Percentiles rank a stretch among this genome's conserved stretches.
Conservation (phyloP, 1,284 basidiomycete genomes). For the Rhodotorula sp. region DNA sequence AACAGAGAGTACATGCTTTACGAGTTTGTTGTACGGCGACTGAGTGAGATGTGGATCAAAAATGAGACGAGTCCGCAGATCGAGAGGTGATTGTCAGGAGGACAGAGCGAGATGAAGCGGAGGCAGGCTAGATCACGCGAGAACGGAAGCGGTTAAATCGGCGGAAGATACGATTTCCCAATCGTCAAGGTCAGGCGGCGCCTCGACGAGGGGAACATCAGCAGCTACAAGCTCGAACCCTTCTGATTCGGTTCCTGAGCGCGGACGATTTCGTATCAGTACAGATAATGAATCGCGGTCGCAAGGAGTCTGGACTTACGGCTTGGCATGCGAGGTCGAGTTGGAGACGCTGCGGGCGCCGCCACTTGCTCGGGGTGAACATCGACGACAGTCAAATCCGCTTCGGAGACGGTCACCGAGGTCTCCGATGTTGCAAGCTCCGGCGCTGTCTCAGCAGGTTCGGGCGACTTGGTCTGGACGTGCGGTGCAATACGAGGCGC, state of each 20-base stretch:
- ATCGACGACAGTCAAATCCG: background rate
- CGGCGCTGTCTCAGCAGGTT: no score
- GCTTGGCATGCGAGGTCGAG: background rate
- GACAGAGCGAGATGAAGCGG: background rate
- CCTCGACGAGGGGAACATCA: background rate
- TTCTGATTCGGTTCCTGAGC: background rate
- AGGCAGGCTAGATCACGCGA: background rate
- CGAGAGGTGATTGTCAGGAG: no score
- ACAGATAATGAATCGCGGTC: rapidly evolving
- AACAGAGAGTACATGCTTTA: no score
- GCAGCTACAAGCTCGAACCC: slow-evolving; percentile 4
- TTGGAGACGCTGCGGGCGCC: background rate
- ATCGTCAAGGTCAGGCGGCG: background rate
- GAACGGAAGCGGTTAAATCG: background rate
- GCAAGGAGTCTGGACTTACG: background rate
- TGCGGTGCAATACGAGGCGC: background rate
- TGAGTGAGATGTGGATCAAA: no score
- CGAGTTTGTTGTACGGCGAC: no score
- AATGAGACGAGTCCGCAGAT: no score
- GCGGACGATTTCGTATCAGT: background rate
- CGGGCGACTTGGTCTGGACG: no score
- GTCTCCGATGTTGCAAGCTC: no score
- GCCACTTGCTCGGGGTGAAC: background rate
- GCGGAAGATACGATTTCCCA: background rate
- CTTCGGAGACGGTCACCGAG: no score